Evolutionary conservation across 257 asterid species (phyloP), one percentile per base, ranked within the genome.

Genomic region (Ajuga chamaepitys): DNA sequence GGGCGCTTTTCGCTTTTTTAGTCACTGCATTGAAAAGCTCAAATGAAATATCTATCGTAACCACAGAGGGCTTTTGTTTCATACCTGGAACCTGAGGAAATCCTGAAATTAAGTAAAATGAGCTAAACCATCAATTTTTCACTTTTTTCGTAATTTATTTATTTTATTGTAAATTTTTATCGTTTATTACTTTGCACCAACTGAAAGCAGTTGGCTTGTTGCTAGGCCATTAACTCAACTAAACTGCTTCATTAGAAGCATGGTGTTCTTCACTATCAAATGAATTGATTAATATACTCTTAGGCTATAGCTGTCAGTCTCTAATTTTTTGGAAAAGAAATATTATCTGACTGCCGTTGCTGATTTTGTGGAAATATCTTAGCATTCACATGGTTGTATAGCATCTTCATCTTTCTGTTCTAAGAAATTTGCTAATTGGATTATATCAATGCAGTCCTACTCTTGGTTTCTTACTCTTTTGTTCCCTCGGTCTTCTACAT

Each of bases 241-340:
- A 22, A 11, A 59, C 52, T 67, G 56, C 42, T 40, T 52, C 46
- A 46, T 63, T 18, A 32, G 9, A 45, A 67, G 22, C 47, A 14
- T 53, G 55, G 53, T 40, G 18, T 18, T 17, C 26, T 40, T 66
- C 52, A 26, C 52, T 26, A 9, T 53, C 42, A 28, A 52, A 38
- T 66, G 17, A 26, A 41, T 26, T 66, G 51, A 25, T 53, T 24
- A 42, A 40, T 17, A 42, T 46, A 28, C 12, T 2, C 14, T n/a
- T n/a, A n/a, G n/a, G n/a, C n/a, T n/a, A 52, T 67, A 26, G 54
- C 22, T 66, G 12, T 67, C 40, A 28, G 51, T 46, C 47, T 57
- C 41, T 24, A 38, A 42, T 42, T 55, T 67, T 32, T 55, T 56
- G 2, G 5, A 35, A n/a, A n/a, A n/a, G n/a, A n/a, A n/a, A n/a